A percentile compares a stretch with the other conserved stretches of the same genome.
These are phyloP conservation scores for Nigrospora sphaerica DNA, from an alignment of 2,329 filamentous ascomycete genomes.

Conservation along the genomic window DNA sequence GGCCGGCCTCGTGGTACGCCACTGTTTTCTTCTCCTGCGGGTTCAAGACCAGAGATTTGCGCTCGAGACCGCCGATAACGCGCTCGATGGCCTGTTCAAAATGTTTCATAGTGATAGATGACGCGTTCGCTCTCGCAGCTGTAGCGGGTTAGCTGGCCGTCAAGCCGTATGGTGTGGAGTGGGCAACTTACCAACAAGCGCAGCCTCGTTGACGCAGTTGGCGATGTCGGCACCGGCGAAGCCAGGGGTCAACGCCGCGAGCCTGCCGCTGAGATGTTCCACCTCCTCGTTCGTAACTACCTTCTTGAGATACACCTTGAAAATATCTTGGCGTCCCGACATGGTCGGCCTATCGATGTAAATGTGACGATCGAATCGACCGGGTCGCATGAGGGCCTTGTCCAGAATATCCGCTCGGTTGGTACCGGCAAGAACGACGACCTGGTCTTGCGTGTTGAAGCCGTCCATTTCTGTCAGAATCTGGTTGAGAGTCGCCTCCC, in stretches of 20 bases:
- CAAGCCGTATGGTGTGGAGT: not conserved
- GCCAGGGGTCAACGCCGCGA: constrained; percentile 87
- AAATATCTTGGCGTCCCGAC: constrained; percentile 94
- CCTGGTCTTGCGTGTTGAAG: constrained; percentile 94
- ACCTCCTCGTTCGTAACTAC: constrained; percentile 89
- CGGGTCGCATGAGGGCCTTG: constrained; percentile 91
- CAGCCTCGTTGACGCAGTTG: constrained; percentile 97
- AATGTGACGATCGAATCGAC: constrained; percentile 95
- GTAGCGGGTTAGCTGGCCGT: constrained; percentile 30
- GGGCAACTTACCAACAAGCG: constrained; percentile 71
- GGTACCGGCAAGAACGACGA: constrained; percentile 93
- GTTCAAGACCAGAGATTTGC: constrained; percentile 90
- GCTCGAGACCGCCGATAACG: constrained; percentile 92
- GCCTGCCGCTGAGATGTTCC: constrained; percentile 78
- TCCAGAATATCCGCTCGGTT: constrained; percentile 94
- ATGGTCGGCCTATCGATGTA: constrained; percentile 92
- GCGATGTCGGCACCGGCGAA: constrained; percentile 98
- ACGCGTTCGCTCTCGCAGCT: constrained; percentile 80
- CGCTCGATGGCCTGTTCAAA: constrained; percentile 98
- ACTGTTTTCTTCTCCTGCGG: constrained; percentile 94
- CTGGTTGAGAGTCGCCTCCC: constrained; percentile 94
- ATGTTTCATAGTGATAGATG: constrained; percentile 77
- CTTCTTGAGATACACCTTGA: constrained; percentile 88
- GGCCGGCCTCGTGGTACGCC: constrained; percentile 95
- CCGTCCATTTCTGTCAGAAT: constrained; percentile 99